A percentile compares a stretch with the other conserved stretches of the same genome.
Conservation (phyloP, 306 rosid genomes). For the cucumber (Cucumis sativus) region Cucumber_9930_V3 NC_026659.2:126001-126500, state of each 20-base stretch:
- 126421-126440: background rate
- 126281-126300: background rate
- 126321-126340: constrained; percentile 69
- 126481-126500: background rate
- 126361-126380: constrained; percentile 49
- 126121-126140: constrained; percentile 16
- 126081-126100: constrained; percentile 15
- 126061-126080: background rate
- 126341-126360: constrained; percentile 52
- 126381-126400: constrained; percentile 49
- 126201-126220: background rate
- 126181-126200: constrained; percentile 3
- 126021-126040: background rate
- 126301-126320: constrained; percentile 61
- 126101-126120: constrained; percentile 12
- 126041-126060: constrained; percentile 2
- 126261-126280: constrained; percentile 1
- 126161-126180: constrained; percentile 14
- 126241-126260: background rate
- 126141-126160: constrained; percentile 12
- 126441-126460: background rate
- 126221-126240: background rate
- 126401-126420: background rate
- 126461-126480: background rate
- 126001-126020: background rate